Evolutionary conservation across 176 grass and related monocot species (phyloP).

Genomic region (Oryza nivara): DNA sequence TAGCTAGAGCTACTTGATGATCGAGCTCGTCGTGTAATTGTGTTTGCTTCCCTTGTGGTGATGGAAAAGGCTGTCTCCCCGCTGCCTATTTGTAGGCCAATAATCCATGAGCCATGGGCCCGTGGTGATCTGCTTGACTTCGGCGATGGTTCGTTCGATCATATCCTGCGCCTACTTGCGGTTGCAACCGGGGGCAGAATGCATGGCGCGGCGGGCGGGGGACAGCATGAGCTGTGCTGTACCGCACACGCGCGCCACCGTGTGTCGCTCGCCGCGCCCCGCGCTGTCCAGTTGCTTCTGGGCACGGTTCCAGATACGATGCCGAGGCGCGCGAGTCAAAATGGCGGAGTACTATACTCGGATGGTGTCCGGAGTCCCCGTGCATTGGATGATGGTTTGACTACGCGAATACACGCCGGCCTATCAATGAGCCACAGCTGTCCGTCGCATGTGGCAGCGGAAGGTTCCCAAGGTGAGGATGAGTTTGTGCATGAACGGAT

Average conservation of each 20-base stretch:
- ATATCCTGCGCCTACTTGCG: not conserved
- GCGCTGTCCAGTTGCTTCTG: slow-evolving; percentile 52
- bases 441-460: slow-evolving; percentile 29
- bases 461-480: slow-evolving; percentile 36
- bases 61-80: not conserved
- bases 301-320: slow-evolving; percentile 42
- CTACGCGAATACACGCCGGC: not conserved
- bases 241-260: slow-evolving; percentile 29
- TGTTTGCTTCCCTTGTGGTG: not conserved
- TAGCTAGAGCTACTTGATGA: not conserved
- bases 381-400: slow-evolving; percentile 34
- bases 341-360: not conserved
- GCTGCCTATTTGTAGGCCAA: slow-evolving; percentile 29
- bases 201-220: slow-evolving; percentile 6
- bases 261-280: slow-evolving; percentile 44
- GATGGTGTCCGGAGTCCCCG: not conserved
- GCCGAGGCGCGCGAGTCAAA: slow-evolving; percentile 22
- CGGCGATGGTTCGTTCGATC: slow-evolving; percentile 9
- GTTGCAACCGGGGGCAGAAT: not conserved
- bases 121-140: not conserved
- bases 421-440: slow-evolving; percentile 36
- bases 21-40: slow-evolving; percentile 3
- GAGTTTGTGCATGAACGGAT: not conserved
- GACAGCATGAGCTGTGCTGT: slow-evolving; percentile 34
- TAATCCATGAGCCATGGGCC: not conserved